Conservation (phyloP, 2,329 filamentous ascomycete genomes). For the Cryphonectria nitschkei region DNA sequence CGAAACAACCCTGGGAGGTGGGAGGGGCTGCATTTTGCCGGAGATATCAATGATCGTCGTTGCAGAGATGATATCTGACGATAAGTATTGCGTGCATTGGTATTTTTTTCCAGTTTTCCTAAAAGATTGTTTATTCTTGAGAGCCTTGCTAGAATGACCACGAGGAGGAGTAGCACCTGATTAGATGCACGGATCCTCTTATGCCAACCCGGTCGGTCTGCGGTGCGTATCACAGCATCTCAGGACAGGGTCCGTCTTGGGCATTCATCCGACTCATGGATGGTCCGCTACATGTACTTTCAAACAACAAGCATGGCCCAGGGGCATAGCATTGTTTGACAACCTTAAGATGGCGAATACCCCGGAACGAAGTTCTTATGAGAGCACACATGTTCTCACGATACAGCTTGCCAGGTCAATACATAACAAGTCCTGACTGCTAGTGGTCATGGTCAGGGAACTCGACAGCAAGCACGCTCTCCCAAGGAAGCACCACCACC, state of each 20-base stretch:
- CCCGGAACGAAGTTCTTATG: background rate
- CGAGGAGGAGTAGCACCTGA: background rate
- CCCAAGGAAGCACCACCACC: background rate
- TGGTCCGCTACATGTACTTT: background rate
- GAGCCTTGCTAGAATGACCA: background rate
- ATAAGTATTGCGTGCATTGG: background rate
- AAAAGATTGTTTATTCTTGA: background rate
- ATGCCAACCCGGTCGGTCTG: background rate
- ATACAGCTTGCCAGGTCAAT: background rate
- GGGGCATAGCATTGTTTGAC: background rate
- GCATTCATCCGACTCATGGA: background rate
- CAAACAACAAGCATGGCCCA: background rate
- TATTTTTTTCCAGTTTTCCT: background rate
- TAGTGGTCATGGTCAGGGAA: background rate
- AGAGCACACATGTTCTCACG: background rate
- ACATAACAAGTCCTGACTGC: too few species aligned
- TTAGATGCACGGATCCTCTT: background rate
- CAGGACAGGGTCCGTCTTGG: background rate
- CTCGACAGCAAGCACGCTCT: too few species aligned
- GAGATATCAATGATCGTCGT: background rate
- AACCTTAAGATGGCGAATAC: background rate
- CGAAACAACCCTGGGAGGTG: background rate
- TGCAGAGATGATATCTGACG: background rate
- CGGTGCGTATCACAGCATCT: background rate
- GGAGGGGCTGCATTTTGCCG: slow-evolving; percentile 2